phyloP scores from a whole-genome alignment of 2,329 filamentous ascomycete genomes.

The Hirsutella minnesotensis region DNA sequence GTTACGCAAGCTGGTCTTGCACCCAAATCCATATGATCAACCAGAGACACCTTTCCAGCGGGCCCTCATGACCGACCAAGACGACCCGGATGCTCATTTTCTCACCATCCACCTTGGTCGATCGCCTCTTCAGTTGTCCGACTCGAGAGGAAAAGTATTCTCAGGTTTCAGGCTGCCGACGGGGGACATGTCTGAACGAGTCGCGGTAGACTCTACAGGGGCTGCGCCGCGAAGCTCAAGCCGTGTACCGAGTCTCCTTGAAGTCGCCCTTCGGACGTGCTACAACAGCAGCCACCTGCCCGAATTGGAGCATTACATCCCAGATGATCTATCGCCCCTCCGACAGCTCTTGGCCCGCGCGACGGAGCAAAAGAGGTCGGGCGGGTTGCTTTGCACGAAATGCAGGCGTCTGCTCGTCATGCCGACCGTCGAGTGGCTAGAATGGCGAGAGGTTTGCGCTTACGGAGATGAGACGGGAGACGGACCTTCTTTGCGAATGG shows the following conservation, averaged over 20 bases:
- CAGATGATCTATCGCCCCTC: conserved; percentile 28
- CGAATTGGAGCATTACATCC: conserved; percentile 30
- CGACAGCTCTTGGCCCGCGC: conserved; percentile 27
- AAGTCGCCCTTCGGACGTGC: conserved; percentile 35
- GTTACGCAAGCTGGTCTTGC: conserved; percentile 40
- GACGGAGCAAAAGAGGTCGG: conserved; percentile 28
- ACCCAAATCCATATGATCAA: conserved; percentile 51
- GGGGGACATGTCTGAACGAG: conserved; percentile 7
- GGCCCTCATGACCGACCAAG: conserved; percentile 2
- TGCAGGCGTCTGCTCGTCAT: conserved; percentile 37
- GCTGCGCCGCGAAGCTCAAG: conserved; percentile 11
- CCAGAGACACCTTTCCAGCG: conserved; percentile 14
- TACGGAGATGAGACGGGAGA: no score
- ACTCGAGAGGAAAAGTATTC: conserved; percentile 15
- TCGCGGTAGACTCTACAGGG: conserved; percentile 11
- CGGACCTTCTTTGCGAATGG: conserved; percentile 2
- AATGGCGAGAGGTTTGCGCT: conserved; percentile 39
- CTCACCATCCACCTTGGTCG: conserved; percentile 8
- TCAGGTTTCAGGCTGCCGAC: conserved; percentile 18
- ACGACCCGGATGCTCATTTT: not conserved
- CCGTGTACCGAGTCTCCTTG: conserved; percentile 36
- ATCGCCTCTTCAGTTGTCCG: conserved; percentile 18
- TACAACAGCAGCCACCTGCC: conserved; percentile 28
- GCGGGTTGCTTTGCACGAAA: conserved; percentile 38
- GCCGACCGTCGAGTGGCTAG: conserved; percentile 47